These are phyloP conservation scores for Ettlia oleoabundans DNA, from an alignment of 139 green algal species.

Conservation along the genomic window DNA sequence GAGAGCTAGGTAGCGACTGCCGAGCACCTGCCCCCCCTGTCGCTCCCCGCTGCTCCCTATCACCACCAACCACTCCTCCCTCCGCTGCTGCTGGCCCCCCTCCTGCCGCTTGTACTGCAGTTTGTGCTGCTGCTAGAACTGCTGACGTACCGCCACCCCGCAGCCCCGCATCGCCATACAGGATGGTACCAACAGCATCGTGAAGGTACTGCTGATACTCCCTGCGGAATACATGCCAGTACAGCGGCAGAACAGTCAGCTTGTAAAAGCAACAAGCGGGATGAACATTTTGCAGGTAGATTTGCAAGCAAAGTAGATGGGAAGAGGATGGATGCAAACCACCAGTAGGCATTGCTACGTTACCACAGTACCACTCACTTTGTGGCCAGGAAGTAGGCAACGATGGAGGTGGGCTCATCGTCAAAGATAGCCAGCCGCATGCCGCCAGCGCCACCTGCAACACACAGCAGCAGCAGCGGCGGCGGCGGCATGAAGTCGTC, in stretches of 20 bases:
- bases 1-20: neutral
- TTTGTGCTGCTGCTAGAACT: neutral
- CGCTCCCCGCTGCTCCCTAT: neutral
- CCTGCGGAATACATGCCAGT: slow-evolving; percentile 24
- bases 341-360: neutral
- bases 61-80: too few relatives aligned
- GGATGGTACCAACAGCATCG: slow-evolving; percentile 31
- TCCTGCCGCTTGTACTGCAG: neutral
- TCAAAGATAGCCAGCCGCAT: slow-evolving; percentile 72
- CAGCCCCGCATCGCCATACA: slow-evolving; percentile 7
- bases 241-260: neutral
- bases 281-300: too few relatives aligned
- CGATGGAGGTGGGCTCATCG: slow-evolving; percentile 80
- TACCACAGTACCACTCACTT: slow-evolving; percentile 23
- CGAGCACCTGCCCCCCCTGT: neutral
- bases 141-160: neutral
- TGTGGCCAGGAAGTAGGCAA: slow-evolving; percentile 81
- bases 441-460: slow-evolving; percentile 59
- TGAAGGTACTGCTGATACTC: slow-evolving; percentile 71
- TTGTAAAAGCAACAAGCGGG: too few relatives aligned
- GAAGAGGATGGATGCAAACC: too few relatives aligned
- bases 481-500: too few relatives aligned
- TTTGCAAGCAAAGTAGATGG: too few relatives aligned
- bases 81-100: neutral
- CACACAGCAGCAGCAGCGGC: too few relatives aligned